These are phyloP conservation scores for Pneumocystis canis DNA, from an alignment of 1,139 yeast genomes.

Conservation along the genomic window DNA sequence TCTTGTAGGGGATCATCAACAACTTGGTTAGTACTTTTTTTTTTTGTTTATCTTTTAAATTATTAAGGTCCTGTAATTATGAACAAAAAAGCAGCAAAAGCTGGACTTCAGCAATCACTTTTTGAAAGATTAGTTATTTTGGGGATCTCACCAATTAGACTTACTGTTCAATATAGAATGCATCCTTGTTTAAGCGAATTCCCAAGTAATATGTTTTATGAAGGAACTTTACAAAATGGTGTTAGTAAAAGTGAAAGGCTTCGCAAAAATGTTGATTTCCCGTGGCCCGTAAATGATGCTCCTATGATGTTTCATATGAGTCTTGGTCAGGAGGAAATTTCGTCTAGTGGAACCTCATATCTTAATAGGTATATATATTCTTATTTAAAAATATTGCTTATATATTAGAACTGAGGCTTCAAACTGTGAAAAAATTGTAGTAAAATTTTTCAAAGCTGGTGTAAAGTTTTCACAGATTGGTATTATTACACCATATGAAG, in stretches of 20 bases:
- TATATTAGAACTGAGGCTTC: constrained; percentile 54
- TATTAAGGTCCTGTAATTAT: constrained; percentile 16
- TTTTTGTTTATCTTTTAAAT: constrained; percentile 25
- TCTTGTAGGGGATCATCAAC: constrained; percentile 56
- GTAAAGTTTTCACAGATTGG: constrained; percentile 42
- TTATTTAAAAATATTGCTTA: constrained; percentile 23
- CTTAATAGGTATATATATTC: constrained; percentile 21
- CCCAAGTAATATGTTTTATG: constrained; percentile 56
- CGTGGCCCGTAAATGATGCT: constrained; percentile 32
- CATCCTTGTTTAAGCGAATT: constrained; percentile 61
- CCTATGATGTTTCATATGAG: constrained; percentile 77
- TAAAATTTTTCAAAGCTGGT: constrained; percentile 41
- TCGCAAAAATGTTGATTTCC: constrained; percentile 41
- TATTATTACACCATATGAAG: constrained; percentile 75
- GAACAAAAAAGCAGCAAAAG: constrained; percentile 35
- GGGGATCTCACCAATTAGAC: constrained; percentile 37
- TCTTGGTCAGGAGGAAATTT: constrained; percentile 61
- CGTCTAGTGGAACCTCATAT: constrained; percentile 38
- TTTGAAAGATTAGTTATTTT: constrained; percentile 52
- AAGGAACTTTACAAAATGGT: constrained; percentile 42
- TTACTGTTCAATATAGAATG: constrained; percentile 81
- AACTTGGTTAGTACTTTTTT: constrained; percentile 45
- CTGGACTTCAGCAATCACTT: constrained; percentile 56
- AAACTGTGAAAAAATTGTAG: constrained; percentile 44
- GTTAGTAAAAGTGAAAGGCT: constrained; percentile 40